These are phyloP conservation scores for Trichomonas tenax DNA, from an alignment of 208 protist genomes.

Conservation along the genomic window DNA sequence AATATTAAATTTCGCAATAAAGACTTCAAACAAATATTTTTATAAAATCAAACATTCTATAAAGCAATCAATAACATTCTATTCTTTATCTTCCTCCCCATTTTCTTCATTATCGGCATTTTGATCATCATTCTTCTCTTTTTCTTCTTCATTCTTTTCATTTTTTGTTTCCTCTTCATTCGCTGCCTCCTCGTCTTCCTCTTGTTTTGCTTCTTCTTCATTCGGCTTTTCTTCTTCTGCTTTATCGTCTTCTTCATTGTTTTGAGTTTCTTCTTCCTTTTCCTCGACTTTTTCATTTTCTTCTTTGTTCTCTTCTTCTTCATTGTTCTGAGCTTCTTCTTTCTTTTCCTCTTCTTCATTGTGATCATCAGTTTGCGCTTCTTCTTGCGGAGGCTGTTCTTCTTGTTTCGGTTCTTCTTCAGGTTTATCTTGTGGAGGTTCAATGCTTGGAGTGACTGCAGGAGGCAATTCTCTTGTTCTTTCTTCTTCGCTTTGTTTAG, in stretches of 20 bases:
- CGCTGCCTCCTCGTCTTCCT: not conserved
- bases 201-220: not conserved
- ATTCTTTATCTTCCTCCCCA: too few species aligned
- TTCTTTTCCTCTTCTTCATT: not conserved
- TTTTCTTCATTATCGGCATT: too few species aligned
- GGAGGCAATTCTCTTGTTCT: not conserved
- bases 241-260: not conserved
- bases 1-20: too few species aligned
- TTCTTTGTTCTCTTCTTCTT: not conserved
- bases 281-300: not conserved
- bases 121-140: not conserved
- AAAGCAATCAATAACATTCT: too few species aligned
- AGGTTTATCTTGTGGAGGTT: not conserved
- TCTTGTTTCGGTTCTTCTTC: not conserved
- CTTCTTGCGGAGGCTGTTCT: not conserved
- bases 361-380: not conserved
- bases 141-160: not conserved
- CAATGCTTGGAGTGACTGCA: too few species aligned
- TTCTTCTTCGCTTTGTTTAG: not conserved
- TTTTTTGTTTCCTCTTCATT: too few species aligned
- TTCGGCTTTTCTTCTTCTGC: not conserved
- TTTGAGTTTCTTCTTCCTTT: not conserved
- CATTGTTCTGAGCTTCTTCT: not conserved
- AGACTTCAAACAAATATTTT: too few species aligned
- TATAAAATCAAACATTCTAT: too few species aligned